A percentile compares a stretch with the other conserved stretches of the same genome.
Conservation (phyloP, 2,329 filamentous ascomycete genomes). For the Fusarium lyarnte region DNA sequence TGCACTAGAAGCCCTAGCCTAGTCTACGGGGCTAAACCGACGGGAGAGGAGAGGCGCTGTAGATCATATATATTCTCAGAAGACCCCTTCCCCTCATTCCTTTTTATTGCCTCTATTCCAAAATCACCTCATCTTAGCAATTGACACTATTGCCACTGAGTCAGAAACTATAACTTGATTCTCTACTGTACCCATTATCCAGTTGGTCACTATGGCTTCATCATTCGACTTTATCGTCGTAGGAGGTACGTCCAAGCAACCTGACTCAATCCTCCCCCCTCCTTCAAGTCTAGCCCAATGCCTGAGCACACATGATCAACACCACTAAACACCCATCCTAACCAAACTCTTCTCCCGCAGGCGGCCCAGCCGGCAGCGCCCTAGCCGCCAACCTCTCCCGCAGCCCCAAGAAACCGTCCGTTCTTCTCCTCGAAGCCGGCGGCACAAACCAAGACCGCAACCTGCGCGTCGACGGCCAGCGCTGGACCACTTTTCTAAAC, state of each 20-base stretch:
- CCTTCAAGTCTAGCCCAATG: background rate
- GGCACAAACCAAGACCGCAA: slow-evolving; percentile 56
- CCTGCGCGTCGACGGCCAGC: slow-evolving; percentile 62
- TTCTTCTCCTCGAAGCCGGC: slow-evolving; percentile 71
- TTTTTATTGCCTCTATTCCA: background rate
- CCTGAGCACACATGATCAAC: background rate
- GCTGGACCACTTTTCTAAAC: slow-evolving; percentile 62
- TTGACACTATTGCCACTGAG: background rate
- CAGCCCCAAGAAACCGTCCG: slow-evolving; percentile 56
- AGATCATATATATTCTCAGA: background rate
- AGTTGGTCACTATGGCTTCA: slow-evolving; percentile 7
- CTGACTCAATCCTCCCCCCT: background rate
- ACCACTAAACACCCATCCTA: background rate
- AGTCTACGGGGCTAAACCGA: background rate
- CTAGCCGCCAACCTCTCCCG: slow-evolving; percentile 63
- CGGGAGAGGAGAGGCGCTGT: background rate
- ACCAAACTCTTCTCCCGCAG: background rate
- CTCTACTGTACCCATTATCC: background rate
- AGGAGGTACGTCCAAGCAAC: slow-evolving; percentile 26
- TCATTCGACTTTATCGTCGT: slow-evolving; percentile 36
- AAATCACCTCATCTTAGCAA: background rate
- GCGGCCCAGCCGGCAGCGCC: slow-evolving; percentile 67
- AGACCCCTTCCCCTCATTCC: slow-evolving; percentile 10
- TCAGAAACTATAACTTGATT: background rate
- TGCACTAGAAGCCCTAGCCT: background rate